Base-by-base conservation (phyloP, 768 basidiomycete genomes). In the Leccinellum rugosiceps region DNA sequence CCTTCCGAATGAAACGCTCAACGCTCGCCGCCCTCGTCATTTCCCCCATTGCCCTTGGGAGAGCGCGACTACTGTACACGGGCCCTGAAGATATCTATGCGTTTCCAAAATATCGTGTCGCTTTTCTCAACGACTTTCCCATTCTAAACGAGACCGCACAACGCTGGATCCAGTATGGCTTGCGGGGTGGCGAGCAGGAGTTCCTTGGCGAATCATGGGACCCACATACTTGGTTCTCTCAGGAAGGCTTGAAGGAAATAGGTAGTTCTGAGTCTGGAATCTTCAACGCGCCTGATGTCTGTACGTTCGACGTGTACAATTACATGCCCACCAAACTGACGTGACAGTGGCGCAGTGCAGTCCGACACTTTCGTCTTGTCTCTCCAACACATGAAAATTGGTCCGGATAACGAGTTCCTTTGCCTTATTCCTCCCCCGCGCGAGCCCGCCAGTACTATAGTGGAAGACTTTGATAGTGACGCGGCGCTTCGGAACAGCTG, bases 41-140 rank as follows among this genome's bases (percentile, higher is more conserved):
- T 53, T 62, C 58, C 53, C 11, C 47, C 44, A 23, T 64, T 28
- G 55, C 25, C 2, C 48, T 64, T 6, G 48, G 53, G 56, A 65
- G 44, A 43, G 76, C 74, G 0, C 71, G 67, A 0, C 61, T 84
- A n/a, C 69, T 86, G 28, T 85, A 90, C 67, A 83, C 87, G 9
- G 78, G 91, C 47, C 90, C 92, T 28, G 88, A 92, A 64, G 92
- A 94, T 65, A 77, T 84, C 15, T 82, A 84, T 70, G 86, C 92
- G 0, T 92, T 87, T 68, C 92, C 92, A 61, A 94, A 94, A 69
- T 88, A 83, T 68, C 80, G 83, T 43, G 86, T 94, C 58, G 75
- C 84, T 41, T 94, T 90, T 72, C 82, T 94, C 67, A 89, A 90
- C 68, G 81, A 81, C 56, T 81, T 85, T n/a, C 91, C 92, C 26